Evolutionary conservation across 257 asterid species (phyloP).

Genomic region (Gentiana straminea): DNA sequence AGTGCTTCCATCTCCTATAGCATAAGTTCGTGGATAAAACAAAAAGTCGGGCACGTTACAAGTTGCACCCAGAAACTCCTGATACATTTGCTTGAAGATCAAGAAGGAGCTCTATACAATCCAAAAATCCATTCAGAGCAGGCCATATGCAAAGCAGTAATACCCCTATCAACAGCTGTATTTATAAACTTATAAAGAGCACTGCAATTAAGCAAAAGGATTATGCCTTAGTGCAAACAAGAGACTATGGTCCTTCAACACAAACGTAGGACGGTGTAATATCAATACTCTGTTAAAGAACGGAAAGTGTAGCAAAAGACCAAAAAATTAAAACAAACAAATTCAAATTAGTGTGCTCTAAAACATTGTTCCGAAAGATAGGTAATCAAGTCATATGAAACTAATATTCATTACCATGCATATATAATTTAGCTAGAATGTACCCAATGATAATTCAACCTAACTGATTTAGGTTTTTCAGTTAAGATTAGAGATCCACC

Average conservation of each 20-base stretch:
- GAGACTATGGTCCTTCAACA: no score
- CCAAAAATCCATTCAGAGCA: constrained; percentile 91
- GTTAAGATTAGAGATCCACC: no score
- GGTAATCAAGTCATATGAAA: no score
- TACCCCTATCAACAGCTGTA: constrained; percentile 97
- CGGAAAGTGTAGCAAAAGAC: no score
- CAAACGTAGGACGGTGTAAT: no score
- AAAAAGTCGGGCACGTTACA: constrained; percentile 4
- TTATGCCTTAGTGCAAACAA: neutral
- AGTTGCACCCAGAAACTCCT: constrained; percentile 22
- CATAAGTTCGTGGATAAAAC: neutral
- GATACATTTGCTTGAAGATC: constrained; percentile 79
- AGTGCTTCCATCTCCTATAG: constrained; percentile 92
- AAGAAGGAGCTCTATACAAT: constrained; percentile 90
- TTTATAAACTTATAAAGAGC: constrained; percentile 72
- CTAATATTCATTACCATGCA: no score
- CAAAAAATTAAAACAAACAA: no score
- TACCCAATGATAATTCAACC: no score
- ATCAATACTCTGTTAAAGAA: no score
- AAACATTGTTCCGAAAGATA: no score
- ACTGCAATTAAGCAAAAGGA: constrained; percentile 33
- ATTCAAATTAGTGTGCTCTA: neutral
- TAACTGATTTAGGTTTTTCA: no score
- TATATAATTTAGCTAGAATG: no score
- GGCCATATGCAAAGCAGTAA: constrained; percentile 98